phyloP scores from a whole-genome alignment of 1,284 basidiomycete genomes.

The Somion occarium region DNA sequence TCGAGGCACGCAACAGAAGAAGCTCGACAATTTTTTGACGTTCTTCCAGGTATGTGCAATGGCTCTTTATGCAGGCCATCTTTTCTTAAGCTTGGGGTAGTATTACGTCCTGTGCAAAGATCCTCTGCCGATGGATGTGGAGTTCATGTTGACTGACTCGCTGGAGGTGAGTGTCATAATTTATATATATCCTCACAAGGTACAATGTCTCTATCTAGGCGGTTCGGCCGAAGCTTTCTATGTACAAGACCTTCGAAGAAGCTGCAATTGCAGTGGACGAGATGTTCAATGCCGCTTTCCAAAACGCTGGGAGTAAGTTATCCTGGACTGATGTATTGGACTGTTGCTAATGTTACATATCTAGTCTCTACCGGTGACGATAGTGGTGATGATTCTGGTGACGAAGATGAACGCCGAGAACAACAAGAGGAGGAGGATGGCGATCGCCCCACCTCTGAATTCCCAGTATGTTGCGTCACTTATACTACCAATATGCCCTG shows the following conservation, averaged over 20 bases:
- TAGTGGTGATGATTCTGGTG: conserved; percentile 63
- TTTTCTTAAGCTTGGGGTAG: conserved; percentile 34
- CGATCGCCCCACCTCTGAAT: conserved; percentile 41
- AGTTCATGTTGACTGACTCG: conserved; percentile 94
- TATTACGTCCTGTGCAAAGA: conserved; percentile 88
- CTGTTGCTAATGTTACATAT: neutral
- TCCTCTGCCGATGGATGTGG: conserved; percentile 91
- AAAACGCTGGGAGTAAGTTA: conserved; percentile 50
- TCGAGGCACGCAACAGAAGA: conserved; percentile 84
- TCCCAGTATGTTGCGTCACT: conserved; percentile 38
- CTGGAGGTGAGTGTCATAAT: conserved; percentile 61
- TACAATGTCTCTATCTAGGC: conserved; percentile 41
- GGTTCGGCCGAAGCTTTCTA: conserved; percentile 69
- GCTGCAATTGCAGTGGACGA: conserved; percentile 87
- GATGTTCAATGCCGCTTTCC: conserved; percentile 68
- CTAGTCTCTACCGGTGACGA: conserved; percentile 48
- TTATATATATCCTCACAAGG: conserved; percentile 3
- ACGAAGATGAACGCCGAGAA: conserved; percentile 48
- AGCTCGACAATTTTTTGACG: conserved; percentile 86
- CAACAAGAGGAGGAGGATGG: conserved; percentile 57
- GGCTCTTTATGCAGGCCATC: neutral
- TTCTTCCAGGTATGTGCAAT: conserved; percentile 79
- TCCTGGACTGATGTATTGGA: neutral
- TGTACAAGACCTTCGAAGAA: conserved; percentile 75
- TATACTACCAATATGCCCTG: no score